phyloP scores from a whole-genome alignment of 768 basidiomycete species.

The Ephemerocybe angulata region DNA sequence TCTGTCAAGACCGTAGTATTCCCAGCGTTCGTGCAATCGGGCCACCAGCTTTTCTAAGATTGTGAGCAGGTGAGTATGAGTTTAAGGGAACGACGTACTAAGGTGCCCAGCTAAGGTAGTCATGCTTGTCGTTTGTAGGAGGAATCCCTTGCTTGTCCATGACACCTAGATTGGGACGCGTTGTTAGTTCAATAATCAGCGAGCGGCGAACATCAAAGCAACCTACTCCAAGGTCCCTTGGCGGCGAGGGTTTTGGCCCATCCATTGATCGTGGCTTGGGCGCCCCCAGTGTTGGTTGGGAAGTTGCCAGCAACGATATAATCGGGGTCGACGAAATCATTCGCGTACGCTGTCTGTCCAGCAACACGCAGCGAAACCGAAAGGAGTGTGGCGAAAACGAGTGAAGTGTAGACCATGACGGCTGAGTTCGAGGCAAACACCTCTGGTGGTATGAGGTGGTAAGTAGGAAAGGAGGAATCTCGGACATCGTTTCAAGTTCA shows the following conservation, averaged over 20 bases:
- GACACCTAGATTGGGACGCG: constrained; percentile 36
- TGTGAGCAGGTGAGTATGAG: not conserved
- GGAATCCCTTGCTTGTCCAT: constrained; percentile 44
- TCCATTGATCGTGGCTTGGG: constrained; percentile 41
- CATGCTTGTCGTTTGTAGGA: constrained; percentile 52
- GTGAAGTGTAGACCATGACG: not conserved
- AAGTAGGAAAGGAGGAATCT: no score
- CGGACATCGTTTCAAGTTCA: no score
- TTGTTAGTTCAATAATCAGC: not conserved
- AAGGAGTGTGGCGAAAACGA: constrained; percentile 8
- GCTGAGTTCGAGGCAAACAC: no score
- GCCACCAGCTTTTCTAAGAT: constrained; percentile 47
- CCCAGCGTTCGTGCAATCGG: constrained; percentile 53
- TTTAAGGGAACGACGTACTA: constrained; percentile 42
- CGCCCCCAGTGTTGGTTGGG: constrained; percentile 37
- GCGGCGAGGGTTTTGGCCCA: constrained; percentile 45
- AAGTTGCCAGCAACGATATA: constrained; percentile 43
- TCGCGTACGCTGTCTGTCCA: constrained; percentile 35
- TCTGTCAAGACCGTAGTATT: constrained; percentile 56
- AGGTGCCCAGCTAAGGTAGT: constrained; percentile 70
- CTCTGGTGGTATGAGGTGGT: no score
- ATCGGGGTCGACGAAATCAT: constrained; percentile 54
- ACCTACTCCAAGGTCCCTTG: constrained; percentile 56
- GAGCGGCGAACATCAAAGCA: not conserved
- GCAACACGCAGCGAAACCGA: not conserved